Evolutionary conservation across 148 eudicot genomes (phyloP).

Genomic region (Cornus controversa): DNA sequence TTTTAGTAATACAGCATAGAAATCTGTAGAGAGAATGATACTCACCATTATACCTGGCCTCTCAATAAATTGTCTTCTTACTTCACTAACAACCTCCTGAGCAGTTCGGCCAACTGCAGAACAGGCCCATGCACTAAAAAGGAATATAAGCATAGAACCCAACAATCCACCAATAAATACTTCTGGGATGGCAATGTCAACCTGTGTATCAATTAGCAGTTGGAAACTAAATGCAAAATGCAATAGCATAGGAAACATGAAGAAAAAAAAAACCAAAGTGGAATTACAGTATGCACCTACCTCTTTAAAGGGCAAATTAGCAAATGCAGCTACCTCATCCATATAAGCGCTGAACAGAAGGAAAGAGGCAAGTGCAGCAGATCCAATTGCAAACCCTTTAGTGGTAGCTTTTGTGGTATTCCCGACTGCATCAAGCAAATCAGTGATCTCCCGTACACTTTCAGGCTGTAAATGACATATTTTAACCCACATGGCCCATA

Average conservation of each 20-base stretch:
- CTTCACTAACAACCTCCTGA: conserved; percentile 99
- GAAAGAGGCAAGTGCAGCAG: conserved; percentile 98
- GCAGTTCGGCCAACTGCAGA: conserved; percentile 98
- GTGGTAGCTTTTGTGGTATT: conserved; percentile 99
- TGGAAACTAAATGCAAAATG: background rate
- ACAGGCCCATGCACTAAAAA: conserved; percentile 99
- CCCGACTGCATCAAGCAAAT: conserved; percentile 96
- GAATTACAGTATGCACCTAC: conserved; percentile 30
- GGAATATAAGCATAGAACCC: conserved; percentile 96
- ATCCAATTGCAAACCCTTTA: conserved; percentile 98
- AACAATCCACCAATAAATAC: conserved; percentile 93
- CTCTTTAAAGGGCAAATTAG: conserved; percentile 71
- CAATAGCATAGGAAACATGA: conserved; percentile 9
- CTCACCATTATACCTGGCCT: conserved; percentile 98
- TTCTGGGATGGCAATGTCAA: conserved; percentile 97
- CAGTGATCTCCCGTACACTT: conserved; percentile 96
- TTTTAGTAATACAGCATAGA: background rate
- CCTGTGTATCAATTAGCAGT: conserved; percentile 45
- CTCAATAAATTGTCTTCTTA: conserved; percentile 95
- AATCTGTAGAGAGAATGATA: conserved; percentile 1
- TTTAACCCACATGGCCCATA: conserved; percentile 12
- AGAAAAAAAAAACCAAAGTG: conserved; percentile 17
- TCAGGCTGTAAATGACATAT: conserved; percentile 63
- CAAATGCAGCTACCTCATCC: conserved; percentile 96
- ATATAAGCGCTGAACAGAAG: conserved; percentile 98